Evolutionary conservation across 176 grass and related monocot species (phyloP), one percentile per base, ranked within the genome.

Genomic region (Leersia perrieri): DNA sequence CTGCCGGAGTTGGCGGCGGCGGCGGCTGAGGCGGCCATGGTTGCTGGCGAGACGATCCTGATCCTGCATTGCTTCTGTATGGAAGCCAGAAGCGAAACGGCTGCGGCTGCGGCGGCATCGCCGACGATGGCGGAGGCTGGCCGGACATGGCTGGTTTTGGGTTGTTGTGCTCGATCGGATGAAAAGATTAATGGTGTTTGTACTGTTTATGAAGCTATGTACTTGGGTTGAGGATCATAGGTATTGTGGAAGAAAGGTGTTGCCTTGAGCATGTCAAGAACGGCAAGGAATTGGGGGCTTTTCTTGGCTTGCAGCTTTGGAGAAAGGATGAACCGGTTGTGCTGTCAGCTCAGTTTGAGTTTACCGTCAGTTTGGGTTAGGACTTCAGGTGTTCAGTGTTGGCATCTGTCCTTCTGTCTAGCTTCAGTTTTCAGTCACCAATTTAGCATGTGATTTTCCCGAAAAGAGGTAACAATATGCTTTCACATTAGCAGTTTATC

Each of bases 21-120:
- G 76, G 26, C 6, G 72, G 26, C 2, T 72, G 29, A 4, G 84
- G 57, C 30, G 75, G 70, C 26, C 76, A 74, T 44, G 81, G 75
- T 30, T 88, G 87, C 36, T 57, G 78, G 42, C 63, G 78, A 76
- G 80, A 77, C 1, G 67, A 58, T 1, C 27, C 64, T 13, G 67
- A 58, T 1, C 27, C 64, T 13, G 60, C 74, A 60, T 65, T 80
- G 73, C 69, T 83, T 44, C 57, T 83, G 74, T 74, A 79, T 1
- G 88, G 91, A 25, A 90, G 78, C 88, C 91, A 88, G 82, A 90
- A 88, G 79, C 79, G 75, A 57, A 90, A 94, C 23, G 74, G 79
- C 75, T 83, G 85, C 0, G 70, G 75, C 35, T 68, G 77, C 7
- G 53, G 68, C 15, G 79, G 87, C 31, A 60, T 58, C 15, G 68